These are phyloP conservation scores for Chytriomyces sp. DNA, from an alignment of 192 early-diverging fungal genomes.

Conservation along the genomic window DNA sequence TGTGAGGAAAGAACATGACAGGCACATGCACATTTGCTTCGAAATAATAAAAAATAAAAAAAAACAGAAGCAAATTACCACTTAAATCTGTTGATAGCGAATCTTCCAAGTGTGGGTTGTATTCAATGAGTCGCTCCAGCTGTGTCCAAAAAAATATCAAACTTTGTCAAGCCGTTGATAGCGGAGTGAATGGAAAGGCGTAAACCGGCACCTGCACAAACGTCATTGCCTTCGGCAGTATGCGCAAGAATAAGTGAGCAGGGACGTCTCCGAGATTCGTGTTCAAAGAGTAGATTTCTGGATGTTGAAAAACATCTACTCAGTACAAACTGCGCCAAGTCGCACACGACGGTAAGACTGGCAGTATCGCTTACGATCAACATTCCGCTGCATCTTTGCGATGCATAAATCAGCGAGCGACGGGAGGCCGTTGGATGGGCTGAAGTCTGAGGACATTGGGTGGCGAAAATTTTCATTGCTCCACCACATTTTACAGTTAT, in stretches of 20 bases:
- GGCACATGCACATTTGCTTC: not conserved
- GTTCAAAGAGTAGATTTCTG: conserved; percentile 21
- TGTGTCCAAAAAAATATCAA: not conserved
- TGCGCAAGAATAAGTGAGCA: conserved; percentile 7
- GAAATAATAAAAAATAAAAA: conserved; percentile 4
- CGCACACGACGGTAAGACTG: no score
- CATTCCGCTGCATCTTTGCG: not conserved
- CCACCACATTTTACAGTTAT: no score
- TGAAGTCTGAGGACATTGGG: no score
- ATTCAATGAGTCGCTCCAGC: conserved; percentile 26
- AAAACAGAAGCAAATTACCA: not conserved
- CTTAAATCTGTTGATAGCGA: conserved; percentile 15
- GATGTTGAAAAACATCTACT: not conserved
- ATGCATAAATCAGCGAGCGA: conserved; percentile 21
- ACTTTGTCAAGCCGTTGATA: conserved; percentile 10
- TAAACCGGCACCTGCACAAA: conserved; percentile 5
- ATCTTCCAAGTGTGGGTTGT: conserved; percentile 33
- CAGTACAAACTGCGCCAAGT: no score
- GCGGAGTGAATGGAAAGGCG: not conserved
- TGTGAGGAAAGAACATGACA: not conserved
- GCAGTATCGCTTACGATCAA: conserved; percentile 11
- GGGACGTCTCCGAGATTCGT: conserved; percentile 28
- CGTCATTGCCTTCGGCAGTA: conserved; percentile 15
- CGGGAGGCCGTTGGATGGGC: not conserved
- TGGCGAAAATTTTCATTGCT: no score